Evolutionary conservation across 371 early-diverging fungal genomes (phyloP).

Genomic region (Rhizopus sp.): DNA sequence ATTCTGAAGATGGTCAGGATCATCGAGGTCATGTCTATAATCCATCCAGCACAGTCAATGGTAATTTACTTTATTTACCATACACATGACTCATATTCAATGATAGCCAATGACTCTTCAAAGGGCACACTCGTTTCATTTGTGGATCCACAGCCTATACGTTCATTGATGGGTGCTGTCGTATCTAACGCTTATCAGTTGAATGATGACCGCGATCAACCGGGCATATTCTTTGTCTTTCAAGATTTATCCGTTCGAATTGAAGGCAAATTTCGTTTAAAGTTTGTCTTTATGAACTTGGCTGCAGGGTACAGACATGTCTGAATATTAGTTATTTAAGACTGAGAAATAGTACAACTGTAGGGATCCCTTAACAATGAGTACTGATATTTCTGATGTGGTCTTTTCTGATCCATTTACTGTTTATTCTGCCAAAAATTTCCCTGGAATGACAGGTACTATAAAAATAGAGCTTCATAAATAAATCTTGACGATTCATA

Average conservation of each 20-base stretch:
- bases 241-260: slow-evolving; percentile 62
- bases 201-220: slow-evolving; percentile 41
- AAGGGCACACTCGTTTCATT: slow-evolving; percentile 20
- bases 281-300: slow-evolving; percentile 42
- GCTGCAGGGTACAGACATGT: slow-evolving; percentile 27
- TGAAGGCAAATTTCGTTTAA: slow-evolving; percentile 47
- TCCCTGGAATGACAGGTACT: slow-evolving; percentile 68
- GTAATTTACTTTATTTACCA: background rate
- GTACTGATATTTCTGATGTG: slow-evolving; percentile 28
- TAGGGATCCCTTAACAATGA: slow-evolving; percentile 41
- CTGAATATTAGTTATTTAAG: background rate
- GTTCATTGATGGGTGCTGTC: slow-evolving; percentile 60
- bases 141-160: slow-evolving; percentile 40
- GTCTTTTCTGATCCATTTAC: slow-evolving; percentile 44
- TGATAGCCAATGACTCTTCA: slow-evolving; percentile 5
- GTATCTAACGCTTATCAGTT: slow-evolving; percentile 55
- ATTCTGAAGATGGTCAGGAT: slow-evolving; percentile 30
- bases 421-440: slow-evolving; percentile 54
- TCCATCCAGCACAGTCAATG: slow-evolving; percentile 26
- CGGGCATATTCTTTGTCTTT: slow-evolving; percentile 60
- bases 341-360: background rate
- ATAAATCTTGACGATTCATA: slow-evolving; percentile 14
- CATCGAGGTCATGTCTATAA: slow-evolving; percentile 27
- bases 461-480: background rate
- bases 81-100: background rate